Conservation (phyloP, 106 monocot genomes). For the Dendrobium huoshanense region DNA sequence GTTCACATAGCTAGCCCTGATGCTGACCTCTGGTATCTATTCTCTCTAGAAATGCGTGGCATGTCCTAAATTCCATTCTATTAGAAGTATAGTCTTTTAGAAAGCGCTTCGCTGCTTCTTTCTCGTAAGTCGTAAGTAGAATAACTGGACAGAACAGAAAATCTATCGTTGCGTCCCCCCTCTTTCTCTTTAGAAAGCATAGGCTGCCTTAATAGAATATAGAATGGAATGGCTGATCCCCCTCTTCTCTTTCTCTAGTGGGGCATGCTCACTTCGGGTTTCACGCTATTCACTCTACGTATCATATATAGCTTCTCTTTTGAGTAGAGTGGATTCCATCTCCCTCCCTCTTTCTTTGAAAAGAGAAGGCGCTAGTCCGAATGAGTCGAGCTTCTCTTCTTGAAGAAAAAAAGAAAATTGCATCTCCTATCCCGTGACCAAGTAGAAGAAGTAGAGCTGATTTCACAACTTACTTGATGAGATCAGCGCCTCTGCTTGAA, state of each 20-base stretch:
- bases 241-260: slow-evolving; percentile 1
- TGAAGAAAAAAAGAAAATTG: neutral
- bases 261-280: slow-evolving; percentile 2
- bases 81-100: neutral
- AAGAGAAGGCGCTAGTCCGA: slow-evolving; percentile 1
- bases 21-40: too few species aligned
- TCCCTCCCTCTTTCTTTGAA: neutral
- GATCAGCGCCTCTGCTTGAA: slow-evolving; percentile 2
- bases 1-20: too few species aligned
- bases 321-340: slow-evolving; percentile 3
- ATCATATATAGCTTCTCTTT: slow-evolving; percentile 1
- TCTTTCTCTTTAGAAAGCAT: slow-evolving; percentile 3
- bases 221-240: neutral
- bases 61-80: too few species aligned
- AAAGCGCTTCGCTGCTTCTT: neutral
- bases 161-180: slow-evolving; percentile 3
- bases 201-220: neutral
- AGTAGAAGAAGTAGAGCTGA: slow-evolving; percentile 3
- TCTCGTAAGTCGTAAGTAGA: neutral
- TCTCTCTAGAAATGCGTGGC: too few species aligned
- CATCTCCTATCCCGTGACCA: slow-evolving; percentile 3
- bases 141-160: neutral
- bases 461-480: neutral
- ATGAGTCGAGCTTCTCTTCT: neutral
- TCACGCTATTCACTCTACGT: slow-evolving; percentile 3